Percentiles rank a stretch among this genome's conserved stretches.
Conservation (phyloP, 2,329 filamentous ascomycete species). For the Diaporthe aspalathi region DNA sequence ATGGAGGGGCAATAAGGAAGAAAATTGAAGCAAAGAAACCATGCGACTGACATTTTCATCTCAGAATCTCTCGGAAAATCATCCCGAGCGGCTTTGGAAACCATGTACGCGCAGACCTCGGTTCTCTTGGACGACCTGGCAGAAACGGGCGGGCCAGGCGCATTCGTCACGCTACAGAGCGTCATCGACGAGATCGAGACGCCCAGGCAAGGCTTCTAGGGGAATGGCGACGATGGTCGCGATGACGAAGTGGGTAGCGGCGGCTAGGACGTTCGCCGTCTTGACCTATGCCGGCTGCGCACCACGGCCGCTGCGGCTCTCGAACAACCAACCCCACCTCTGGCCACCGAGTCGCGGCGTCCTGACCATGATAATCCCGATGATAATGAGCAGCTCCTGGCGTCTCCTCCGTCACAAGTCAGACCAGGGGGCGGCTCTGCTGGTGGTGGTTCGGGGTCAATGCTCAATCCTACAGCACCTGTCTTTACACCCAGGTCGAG, state of each 20-base stretch:
- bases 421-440: background rate
- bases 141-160: conserved; percentile 81
- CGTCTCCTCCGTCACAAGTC: background rate
- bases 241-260: background rate
- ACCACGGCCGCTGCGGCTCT: background rate
- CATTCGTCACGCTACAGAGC: conserved; percentile 76
- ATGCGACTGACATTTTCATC: conserved; percentile 35
- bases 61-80: conserved; percentile 91
- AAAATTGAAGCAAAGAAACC: background rate
- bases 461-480: conserved; percentile 3
- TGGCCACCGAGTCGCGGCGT: background rate
- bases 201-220: conserved; percentile 50
- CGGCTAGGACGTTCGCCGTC: background rate
- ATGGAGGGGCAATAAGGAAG: background rate
- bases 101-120: conserved; percentile 85
- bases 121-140: conserved; percentile 86
- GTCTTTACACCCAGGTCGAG: background rate
- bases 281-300: background rate
- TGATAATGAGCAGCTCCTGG: background rate
- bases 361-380: background rate
- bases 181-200: conserved; percentile 60
- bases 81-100: conserved; percentile 85
- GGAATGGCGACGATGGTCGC: background rate
- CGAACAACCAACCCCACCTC: background rate
- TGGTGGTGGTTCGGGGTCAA: background rate